Percentiles rank a stretch among this genome's conserved stretches.
Evolutionary conservation across 2,329 filamentous ascomycete species (phyloP).

Genomic region (Zymoseptoria ardabiliae): DNA sequence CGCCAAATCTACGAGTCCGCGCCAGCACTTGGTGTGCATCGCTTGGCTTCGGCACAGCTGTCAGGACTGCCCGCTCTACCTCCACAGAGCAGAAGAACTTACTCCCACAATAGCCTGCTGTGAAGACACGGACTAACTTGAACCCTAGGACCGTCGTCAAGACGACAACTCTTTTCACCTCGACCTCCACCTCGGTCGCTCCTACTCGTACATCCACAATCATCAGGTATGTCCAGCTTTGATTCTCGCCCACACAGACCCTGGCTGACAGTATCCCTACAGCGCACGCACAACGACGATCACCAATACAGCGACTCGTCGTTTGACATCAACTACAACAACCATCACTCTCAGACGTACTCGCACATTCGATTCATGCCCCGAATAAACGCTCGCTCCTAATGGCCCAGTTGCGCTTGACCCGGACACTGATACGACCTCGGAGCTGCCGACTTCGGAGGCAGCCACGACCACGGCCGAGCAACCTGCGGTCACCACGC

Average conservation of each 20-base stretch:
- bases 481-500: background rate
- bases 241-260: background rate
- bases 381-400: background rate
- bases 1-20: background rate
- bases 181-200: background rate
- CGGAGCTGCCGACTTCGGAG: background rate
- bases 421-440: background rate
- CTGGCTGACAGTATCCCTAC: background rate
- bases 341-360: background rate
- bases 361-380: background rate
- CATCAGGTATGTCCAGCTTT: background rate
- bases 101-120: background rate
- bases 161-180: background rate
- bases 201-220: background rate
- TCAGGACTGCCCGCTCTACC: background rate
- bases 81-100: background rate
- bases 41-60: background rate
- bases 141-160: background rate
- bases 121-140: background rate
- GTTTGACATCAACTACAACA: background rate
- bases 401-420: background rate
- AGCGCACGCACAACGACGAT: background rate
- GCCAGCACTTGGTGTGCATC: background rate
- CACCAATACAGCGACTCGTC: background rate
- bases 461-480: background rate